Percentiles rank a stretch among this genome's conserved stretches.
Conservation (phyloP, 163 green algal species). For the Scenedesmus sp. region DNA sequence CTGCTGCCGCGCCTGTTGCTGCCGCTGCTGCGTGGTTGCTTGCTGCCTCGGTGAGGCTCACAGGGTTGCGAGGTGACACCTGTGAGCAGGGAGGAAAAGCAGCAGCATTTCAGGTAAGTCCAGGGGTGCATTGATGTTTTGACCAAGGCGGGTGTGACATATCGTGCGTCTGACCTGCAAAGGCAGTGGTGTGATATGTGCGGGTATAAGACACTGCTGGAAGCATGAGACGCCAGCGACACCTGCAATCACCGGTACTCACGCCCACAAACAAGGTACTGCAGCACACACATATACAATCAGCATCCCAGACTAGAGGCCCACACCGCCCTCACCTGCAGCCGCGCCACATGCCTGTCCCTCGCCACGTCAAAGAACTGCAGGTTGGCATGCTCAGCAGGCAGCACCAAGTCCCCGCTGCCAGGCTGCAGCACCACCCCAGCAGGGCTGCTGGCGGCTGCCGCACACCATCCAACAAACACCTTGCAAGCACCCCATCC, state of each 20-base stretch:
- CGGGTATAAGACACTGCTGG: background rate
- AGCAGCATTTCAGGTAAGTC: background rate
- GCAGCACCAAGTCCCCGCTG: constrained; percentile 62
- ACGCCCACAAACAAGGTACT: no score
- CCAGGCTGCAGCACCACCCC: constrained; percentile 61
- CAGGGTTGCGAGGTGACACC: constrained; percentile 60
- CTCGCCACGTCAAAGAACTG: constrained; percentile 71
- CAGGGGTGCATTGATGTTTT: no score
- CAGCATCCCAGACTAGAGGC: no score
- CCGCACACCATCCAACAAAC: no score
- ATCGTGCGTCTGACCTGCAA: no score
- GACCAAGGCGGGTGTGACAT: no score
- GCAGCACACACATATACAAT: background rate
- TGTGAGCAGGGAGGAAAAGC: constrained; percentile 23
- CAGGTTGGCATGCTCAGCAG: constrained; percentile 59
- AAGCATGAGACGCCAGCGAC: background rate
- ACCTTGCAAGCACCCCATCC: no score
- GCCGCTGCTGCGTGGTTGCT: constrained; percentile 10
- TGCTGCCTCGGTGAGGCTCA: constrained; percentile 48
- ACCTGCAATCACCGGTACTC: no score
- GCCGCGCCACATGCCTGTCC: constrained; percentile 64
- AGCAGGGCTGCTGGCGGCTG: constrained; percentile 1
- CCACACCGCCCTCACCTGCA: constrained; percentile 53
- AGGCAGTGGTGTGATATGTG: background rate
- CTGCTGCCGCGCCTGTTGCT: constrained; percentile 4